Conservation (phyloP, 225 moss, liverwort and hornwort species). For the Physcomitrium patens region DNA sequence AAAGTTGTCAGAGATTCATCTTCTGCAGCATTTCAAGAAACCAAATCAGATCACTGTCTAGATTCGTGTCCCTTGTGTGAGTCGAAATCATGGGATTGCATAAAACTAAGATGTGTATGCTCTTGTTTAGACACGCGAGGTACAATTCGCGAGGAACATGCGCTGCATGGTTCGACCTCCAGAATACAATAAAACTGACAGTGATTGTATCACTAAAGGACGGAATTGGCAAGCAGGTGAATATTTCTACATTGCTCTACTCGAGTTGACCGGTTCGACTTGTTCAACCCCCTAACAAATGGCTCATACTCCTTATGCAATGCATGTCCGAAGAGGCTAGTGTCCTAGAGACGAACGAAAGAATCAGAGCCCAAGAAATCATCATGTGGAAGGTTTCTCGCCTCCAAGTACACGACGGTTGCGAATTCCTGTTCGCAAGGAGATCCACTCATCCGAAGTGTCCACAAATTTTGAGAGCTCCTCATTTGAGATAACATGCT, state of each 20-base stretch:
- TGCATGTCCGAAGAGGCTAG: too few species aligned
- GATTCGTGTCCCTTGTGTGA: not conserved
- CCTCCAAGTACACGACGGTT: constrained; percentile 88
- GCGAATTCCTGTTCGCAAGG: constrained; percentile 85
- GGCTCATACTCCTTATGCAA: too few species aligned
- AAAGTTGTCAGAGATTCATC: constrained; percentile 79
- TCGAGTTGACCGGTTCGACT: too few species aligned
- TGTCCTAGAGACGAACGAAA: not conserved
- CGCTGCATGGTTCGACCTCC: too few species aligned
- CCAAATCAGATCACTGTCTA: constrained; percentile 23
- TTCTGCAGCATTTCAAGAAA: constrained; percentile 52
- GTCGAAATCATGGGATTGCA: constrained; percentile 2
- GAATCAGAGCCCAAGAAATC: not conserved
- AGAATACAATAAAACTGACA: too few species aligned
- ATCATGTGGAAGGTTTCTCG: constrained; percentile 28
- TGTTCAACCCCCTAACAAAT: too few species aligned
- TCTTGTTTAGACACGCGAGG: too few species aligned
- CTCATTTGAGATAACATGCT: constrained; percentile 67
- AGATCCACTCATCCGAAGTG: constrained; percentile 95
- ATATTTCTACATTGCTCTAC: too few species aligned
- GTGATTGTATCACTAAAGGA: too few species aligned
- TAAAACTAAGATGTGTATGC: not conserved
- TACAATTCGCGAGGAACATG: too few species aligned
- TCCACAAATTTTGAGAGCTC: constrained; percentile 88
- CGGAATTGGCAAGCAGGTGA: too few species aligned